These are phyloP conservation scores for Rhamnella rubrinervis DNA, from an alignment of 331 rosid species.

Conservation along the genomic window DNA sequence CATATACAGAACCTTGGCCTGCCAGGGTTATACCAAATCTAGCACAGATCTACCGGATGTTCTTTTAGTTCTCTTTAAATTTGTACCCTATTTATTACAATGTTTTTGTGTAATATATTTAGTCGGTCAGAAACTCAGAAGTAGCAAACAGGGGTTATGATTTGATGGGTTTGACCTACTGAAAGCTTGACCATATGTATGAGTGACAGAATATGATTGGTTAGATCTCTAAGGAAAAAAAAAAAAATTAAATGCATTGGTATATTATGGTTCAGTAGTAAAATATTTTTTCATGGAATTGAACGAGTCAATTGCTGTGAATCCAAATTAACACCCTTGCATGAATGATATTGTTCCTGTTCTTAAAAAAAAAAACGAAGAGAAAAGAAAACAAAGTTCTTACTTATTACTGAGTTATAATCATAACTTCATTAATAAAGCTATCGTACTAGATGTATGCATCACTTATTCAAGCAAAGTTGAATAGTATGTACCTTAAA, in stretches of 20 bases:
- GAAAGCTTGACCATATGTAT: neutral
- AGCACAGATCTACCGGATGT: constrained; percentile 48
- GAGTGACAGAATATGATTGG: too few relatives aligned
- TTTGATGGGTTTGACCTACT: too few relatives aligned
- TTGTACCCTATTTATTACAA: neutral
- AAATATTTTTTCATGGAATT: neutral
- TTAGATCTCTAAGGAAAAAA: neutral
- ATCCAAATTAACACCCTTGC: constrained; percentile 11
- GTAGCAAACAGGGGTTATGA: too few relatives aligned
- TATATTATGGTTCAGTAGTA: neutral
- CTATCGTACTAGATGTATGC: too few relatives aligned
- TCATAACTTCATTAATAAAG: too few relatives aligned
- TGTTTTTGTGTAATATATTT: neutral
- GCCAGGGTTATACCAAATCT: constrained; percentile 55
- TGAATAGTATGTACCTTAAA: too few relatives aligned
- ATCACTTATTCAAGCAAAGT: too few relatives aligned
- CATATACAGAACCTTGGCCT: constrained; percentile 47
- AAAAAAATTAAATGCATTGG: constrained; percentile 1
- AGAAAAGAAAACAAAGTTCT: neutral
- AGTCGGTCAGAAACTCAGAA: too few relatives aligned
- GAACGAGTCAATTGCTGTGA: constrained; percentile 10
- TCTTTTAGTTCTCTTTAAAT: constrained; percentile 8
- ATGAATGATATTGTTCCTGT: constrained; percentile 1
- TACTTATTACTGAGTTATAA: too few relatives aligned
- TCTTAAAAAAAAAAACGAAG: neutral